These are phyloP conservation scores for Strobilomyces confusus DNA, from an alignment of 768 basidiomycete genomes.

Conservation along the genomic window DNA sequence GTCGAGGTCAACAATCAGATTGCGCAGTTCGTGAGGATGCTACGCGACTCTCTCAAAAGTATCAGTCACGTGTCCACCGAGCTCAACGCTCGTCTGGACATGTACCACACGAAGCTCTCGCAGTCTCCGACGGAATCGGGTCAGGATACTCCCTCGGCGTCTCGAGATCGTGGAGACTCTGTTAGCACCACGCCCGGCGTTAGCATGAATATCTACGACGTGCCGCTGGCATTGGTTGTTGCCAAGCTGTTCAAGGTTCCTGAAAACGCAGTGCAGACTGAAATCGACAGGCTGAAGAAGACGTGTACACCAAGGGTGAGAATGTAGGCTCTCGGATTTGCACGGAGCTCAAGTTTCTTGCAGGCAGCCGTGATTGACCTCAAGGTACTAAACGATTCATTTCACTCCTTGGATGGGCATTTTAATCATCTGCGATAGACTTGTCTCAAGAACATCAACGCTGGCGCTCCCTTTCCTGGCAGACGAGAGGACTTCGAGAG, in stretches of 20 bases:
- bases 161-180: slow-evolving; percentile 53
- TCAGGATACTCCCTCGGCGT: slow-evolving; percentile 59
- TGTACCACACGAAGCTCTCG: slow-evolving; percentile 77
- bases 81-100: slow-evolving; percentile 74
- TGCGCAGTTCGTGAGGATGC: slow-evolving; percentile 78
- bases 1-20: slow-evolving; percentile 90
- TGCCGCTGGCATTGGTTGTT: slow-evolving; percentile 71
- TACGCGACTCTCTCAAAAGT: slow-evolving; percentile 72
- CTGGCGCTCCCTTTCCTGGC: slow-evolving; percentile 79
- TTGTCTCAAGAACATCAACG: slow-evolving; percentile 87
- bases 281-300: slow-evolving; percentile 63
- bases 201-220: slow-evolving; percentile 57
- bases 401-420: background rate
- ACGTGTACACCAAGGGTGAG: slow-evolving; percentile 73
- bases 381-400: slow-evolving; percentile 49
- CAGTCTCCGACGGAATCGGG: slow-evolving; percentile 62
- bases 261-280: slow-evolving; percentile 61
- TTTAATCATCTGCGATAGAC: slow-evolving; percentile 39
- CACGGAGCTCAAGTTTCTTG: slow-evolving; percentile 3
- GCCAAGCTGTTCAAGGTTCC: slow-evolving; percentile 72
- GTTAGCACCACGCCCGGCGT: slow-evolving; percentile 34
- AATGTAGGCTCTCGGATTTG: background rate
- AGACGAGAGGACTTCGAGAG: slow-evolving; percentile 82
- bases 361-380: slow-evolving; percentile 84
- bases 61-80: slow-evolving; percentile 82